Evolutionary conservation across 345 rosid species (phyloP).

Genomic region (Hibiscus mutabilis): DNA sequence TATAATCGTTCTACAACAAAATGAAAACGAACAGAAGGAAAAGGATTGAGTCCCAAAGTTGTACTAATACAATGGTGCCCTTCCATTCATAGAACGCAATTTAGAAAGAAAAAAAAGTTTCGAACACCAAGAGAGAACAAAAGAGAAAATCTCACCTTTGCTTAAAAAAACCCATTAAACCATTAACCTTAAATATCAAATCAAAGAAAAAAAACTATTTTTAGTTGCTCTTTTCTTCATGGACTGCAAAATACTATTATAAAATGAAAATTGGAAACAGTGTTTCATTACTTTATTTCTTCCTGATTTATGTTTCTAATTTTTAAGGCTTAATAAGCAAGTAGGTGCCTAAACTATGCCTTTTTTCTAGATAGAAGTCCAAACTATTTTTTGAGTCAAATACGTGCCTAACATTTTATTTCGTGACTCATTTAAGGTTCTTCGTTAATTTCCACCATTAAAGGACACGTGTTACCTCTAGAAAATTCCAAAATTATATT

Average conservation of each 20-base stretch:
- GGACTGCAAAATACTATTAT: constrained; percentile 23
- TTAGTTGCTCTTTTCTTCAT: constrained; percentile 23
- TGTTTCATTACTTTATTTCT: no score
- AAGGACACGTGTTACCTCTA: no score
- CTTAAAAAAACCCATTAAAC: constrained; percentile 25
- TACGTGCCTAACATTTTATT: no score
- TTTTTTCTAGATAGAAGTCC: no score
- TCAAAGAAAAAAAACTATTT: constrained; percentile 15
- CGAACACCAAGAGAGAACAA: not conserved
- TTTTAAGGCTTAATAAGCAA: not conserved
- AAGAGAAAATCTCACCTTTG: constrained; percentile 29
- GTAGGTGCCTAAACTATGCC: no score
- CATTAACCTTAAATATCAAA: constrained; percentile 37
- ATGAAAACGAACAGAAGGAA: not conserved
- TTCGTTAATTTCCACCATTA: no score
- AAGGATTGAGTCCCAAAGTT: not conserved
- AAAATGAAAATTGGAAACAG: constrained; percentile 1
- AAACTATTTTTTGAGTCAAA: no score
- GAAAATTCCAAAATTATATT: no score
- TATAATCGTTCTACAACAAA: not conserved
- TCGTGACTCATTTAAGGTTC: no score
- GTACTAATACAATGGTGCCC: not conserved
- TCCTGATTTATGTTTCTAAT: constrained; percentile 1
- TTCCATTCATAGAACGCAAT: not conserved
- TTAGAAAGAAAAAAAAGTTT: no score